Percentiles rank a stretch among this genome's conserved stretches.
These are phyloP conservation scores for Zalerion maritima DNA, from an alignment of 495 filamentous ascomycete species.

Conservation along the genomic window DNA sequence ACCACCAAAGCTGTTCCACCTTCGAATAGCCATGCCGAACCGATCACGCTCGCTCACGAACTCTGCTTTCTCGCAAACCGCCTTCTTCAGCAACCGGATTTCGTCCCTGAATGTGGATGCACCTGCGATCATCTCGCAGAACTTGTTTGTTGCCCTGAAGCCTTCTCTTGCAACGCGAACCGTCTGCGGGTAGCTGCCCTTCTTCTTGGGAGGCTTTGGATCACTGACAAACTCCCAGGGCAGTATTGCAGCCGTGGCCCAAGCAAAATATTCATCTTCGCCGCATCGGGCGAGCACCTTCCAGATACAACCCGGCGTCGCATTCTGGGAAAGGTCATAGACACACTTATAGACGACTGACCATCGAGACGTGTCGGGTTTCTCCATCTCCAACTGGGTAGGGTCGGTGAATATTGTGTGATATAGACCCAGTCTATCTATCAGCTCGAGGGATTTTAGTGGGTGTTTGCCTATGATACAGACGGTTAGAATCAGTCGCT, in stretches of 20 bases:
- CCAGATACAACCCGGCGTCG: slow-evolving; percentile 33
- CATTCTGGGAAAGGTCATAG: slow-evolving; percentile 28
- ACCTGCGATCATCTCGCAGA: slow-evolving; percentile 46
- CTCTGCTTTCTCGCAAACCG: slow-evolving; percentile 22
- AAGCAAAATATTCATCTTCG: slow-evolving; percentile 52
- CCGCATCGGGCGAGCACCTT: slow-evolving; percentile 40
- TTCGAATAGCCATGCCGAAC: slow-evolving; percentile 64
- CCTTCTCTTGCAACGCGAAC: slow-evolving; percentile 56
- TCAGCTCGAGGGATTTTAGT: slow-evolving; percentile 47
- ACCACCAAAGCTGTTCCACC: slow-evolving; percentile 46
- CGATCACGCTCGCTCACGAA: slow-evolving; percentile 21
- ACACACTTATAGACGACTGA: slow-evolving; percentile 35
- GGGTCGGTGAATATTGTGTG: slow-evolving; percentile 67
- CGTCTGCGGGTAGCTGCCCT: slow-evolving; percentile 33
- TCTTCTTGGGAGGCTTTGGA: slow-evolving; percentile 22
- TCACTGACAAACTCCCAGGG: slow-evolving; percentile 56
- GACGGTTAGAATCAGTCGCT: slow-evolving; percentile 1
- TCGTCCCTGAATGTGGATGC: slow-evolving; percentile 41
- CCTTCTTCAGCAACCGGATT: slow-evolving; percentile 46
- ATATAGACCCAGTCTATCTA: slow-evolving; percentile 64
- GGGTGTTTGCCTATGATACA: slow-evolving; percentile 48
- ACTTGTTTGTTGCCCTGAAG: slow-evolving; percentile 62
- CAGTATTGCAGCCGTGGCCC: slow-evolving; percentile 57
- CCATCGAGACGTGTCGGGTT: slow-evolving; percentile 30
- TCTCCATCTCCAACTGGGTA: slow-evolving; percentile 18